Evolutionary conservation across 2,329 filamentous ascomycete genomes (phyloP).

Genomic region (Scortechinia acanthostroma): DNA sequence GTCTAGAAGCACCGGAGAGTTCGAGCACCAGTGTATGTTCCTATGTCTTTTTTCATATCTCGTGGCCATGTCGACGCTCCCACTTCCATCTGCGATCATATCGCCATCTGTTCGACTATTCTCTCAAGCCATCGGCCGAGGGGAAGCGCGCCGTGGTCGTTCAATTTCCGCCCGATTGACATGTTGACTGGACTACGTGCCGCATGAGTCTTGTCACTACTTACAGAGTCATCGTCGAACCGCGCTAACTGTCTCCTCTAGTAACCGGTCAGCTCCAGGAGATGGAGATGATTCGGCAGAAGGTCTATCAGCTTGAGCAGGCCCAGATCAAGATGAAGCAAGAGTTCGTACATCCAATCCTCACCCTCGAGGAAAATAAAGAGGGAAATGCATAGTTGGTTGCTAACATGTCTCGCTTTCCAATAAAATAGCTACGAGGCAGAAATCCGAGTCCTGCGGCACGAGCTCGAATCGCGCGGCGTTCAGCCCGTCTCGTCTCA

Average conservation of each 20-base stretch:
- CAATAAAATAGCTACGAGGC: conserved; percentile 78
- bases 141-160: too few relatives aligned
- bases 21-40: conserved; percentile 85
- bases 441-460: conserved; percentile 76
- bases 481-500: conserved; percentile 46
- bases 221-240: too few relatives aligned
- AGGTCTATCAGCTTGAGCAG: conserved; percentile 89
- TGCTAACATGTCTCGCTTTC: not conserved
- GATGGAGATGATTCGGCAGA: conserved; percentile 87
- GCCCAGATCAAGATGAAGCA: conserved; percentile 80
- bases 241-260: too few relatives aligned
- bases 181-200: too few relatives aligned
- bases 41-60: not conserved
- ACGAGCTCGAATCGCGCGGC: conserved; percentile 75
- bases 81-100: too few relatives aligned
- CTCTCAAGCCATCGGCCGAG: too few relatives aligned
- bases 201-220: too few relatives aligned
- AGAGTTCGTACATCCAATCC: conserved; percentile 59
- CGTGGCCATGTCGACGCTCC: too few relatives aligned
- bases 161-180: too few relatives aligned
- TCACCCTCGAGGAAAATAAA: not conserved
- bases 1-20: conserved; percentile 73
- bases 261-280: conserved; percentile 87
- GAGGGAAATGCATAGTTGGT: not conserved
- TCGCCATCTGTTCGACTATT: too few relatives aligned